A percentile compares a stretch with the other conserved stretches of the same genome.
Evolutionary conservation across 2,329 filamentous ascomycete species (phyloP).

Genomic region (Phoma sp.): DNA sequence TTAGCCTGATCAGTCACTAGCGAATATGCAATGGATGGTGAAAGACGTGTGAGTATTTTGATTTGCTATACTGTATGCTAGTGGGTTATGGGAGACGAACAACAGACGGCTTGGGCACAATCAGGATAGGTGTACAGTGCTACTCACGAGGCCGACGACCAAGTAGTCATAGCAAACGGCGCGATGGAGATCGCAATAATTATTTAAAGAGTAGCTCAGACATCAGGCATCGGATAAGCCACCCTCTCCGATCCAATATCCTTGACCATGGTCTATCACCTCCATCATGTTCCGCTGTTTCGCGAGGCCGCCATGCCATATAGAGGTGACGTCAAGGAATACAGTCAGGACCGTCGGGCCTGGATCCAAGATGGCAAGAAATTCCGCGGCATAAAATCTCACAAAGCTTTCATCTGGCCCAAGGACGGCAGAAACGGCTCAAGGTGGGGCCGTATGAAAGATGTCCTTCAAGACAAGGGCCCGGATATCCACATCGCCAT

Average conservation of each 20-base stretch:
- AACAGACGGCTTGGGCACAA: not conserved
- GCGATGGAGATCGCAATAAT: too few relatives aligned
- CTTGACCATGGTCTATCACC: not conserved
- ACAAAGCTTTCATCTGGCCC: conserved; percentile 53
- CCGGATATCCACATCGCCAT: conserved; percentile 55
- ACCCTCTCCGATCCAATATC: not conserved
- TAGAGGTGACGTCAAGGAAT: conserved; percentile 29
- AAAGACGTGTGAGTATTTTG: not conserved
- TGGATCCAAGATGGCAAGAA: conserved; percentile 37
- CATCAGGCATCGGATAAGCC: not conserved
- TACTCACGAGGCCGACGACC: too few relatives aligned
- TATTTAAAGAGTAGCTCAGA: not conserved
- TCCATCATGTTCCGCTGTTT: conserved; percentile 5
- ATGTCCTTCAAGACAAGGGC: conserved; percentile 50
- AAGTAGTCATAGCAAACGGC: too few relatives aligned
- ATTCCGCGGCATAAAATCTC: conserved; percentile 35
- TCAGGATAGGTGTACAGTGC: not conserved
- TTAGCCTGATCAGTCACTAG: conserved; percentile 7
- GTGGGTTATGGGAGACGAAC: not conserved
- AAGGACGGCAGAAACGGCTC: conserved; percentile 50
- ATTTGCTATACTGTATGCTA: not conserved
- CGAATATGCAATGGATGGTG: not conserved
- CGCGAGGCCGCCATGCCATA: conserved; percentile 12
- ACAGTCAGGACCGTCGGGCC: conserved; percentile 20
- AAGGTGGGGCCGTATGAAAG: conserved; percentile 49